Evolutionary conservation across 139 green algal species (phyloP), one percentile per base, ranked within the genome.

Genomic region (Chloropicon primus): DNA sequence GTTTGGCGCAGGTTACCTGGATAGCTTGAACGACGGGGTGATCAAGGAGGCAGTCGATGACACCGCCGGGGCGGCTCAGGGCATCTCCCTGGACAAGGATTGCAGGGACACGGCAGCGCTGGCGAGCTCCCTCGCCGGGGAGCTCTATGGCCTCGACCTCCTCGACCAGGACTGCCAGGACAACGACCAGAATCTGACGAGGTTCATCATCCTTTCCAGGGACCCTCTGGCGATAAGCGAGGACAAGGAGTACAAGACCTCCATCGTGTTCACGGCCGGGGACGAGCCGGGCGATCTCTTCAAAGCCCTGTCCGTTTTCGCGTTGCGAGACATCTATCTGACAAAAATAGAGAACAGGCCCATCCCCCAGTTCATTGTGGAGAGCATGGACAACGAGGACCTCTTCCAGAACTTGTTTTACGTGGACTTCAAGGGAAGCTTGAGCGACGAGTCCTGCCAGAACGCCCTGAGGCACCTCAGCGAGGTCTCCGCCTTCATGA

Each of bases 351-450:
- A 98, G 89, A 95, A 88, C 2, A 82, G 94, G 21, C 93, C 94
- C 22, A 86, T 97, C 90, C 92, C 22, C 80, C 96, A 22, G 73
- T 90, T 24, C 28, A 62, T 27, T 25, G 23, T 72, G 25, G 22
- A 76, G 23, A 24, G 73, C 25, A 41, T 62, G 2, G 72, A 74
- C 41, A 53, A 2, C 5, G 2, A 1, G 29, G 71, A 73, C 54
- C 85, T 84, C 76, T 98, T 97, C 84, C 93, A 96, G 78, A 98
- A 97, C 88, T 85, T 99, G 0, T 98, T 99, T 87, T 97, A 97
- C 80, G 85, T 97, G 0, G 95, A 99, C 83, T 96, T 98, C 54
- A 41, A 93, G 1, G 95, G 90, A n/a, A 87, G 76, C 22, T 83
- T 97, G 26, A 83, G 87, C 0, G 91, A 97, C 24, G 78, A 82